Conservation (phyloP, 78 protist species). For the Cavenderia fasciculata region DNA sequence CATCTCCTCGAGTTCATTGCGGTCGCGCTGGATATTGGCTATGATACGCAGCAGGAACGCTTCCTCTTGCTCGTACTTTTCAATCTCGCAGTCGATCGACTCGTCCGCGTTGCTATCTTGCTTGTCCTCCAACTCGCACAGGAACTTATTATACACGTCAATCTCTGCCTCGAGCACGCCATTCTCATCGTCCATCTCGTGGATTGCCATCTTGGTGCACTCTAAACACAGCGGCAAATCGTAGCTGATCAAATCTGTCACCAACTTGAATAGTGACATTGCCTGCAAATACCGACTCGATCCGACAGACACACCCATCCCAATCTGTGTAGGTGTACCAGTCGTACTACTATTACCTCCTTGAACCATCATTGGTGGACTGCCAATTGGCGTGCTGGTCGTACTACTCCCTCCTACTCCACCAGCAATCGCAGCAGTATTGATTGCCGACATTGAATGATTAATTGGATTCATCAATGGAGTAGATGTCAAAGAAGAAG, state of each 20-base stretch:
- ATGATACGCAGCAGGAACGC: not conserved
- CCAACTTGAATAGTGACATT: conserved; percentile 22
- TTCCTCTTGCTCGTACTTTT: conserved; percentile 13
- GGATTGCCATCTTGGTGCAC: conserved; percentile 32
- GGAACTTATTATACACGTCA: not conserved
- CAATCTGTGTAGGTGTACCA: not conserved
- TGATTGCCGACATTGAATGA: not conserved
- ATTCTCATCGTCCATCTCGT: conserved; percentile 44
- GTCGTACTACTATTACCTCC: too few species aligned
- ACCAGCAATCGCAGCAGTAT: not conserved
- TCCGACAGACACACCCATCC: not conserved
- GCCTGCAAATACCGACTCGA: conserved; percentile 33
- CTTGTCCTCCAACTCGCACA: conserved; percentile 7
- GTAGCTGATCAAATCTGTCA: conserved; percentile 35
- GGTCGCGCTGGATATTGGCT: not conserved
- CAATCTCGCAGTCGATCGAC: not conserved
- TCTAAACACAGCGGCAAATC: conserved; percentile 72
- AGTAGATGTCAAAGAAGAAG: not conserved
- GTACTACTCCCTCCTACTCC: not conserved
- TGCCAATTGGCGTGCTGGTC: conserved; percentile 16
- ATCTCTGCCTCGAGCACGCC: not conserved
- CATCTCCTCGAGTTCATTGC: not conserved
- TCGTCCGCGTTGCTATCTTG: not conserved
- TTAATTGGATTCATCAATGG: not conserved
- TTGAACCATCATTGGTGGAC: not conserved